Conservation (phyloP, 1,284 basidiomycete species). For the Retiboletus flavoniger region DNA sequence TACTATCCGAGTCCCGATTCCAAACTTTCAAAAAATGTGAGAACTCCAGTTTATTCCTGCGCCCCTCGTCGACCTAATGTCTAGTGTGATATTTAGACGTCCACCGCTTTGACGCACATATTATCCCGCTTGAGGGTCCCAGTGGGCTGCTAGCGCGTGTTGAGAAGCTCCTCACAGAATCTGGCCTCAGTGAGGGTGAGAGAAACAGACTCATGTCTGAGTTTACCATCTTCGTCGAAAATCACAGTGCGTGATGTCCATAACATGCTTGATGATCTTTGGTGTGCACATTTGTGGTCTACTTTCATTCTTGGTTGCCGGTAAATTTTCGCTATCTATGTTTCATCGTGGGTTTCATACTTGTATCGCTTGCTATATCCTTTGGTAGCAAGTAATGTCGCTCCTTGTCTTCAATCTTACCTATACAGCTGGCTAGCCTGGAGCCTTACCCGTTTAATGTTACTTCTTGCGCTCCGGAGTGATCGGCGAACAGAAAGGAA, state of each 20-base stretch:
- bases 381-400: constrained; percentile 11
- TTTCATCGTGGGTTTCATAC: constrained; percentile 14
- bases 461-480: constrained; percentile 1
- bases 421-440: constrained; percentile 1
- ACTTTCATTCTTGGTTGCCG: constrained; percentile 17
- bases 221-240: constrained; percentile 60
- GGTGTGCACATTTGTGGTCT: background rate
- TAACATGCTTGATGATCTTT: constrained; percentile 4
- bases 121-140: constrained; percentile 71
- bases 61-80: constrained; percentile 7
- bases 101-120: constrained; percentile 67
- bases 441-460: constrained; percentile 17
- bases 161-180: constrained; percentile 53
- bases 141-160: constrained; percentile 63
- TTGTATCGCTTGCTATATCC: constrained; percentile 9
- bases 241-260: constrained; percentile 24
- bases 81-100: constrained; percentile 44
- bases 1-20: constrained; percentile 61
- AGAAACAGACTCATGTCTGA: constrained; percentile 53
- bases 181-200: constrained; percentile 48
- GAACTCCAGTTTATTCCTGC: constrained; percentile 24
- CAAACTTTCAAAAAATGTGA: constrained; percentile 68
- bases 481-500: background rate
- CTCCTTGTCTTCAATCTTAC: constrained; percentile 12
- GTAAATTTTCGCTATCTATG: constrained; percentile 33